Conservation (phyloP, 805 yeast genomes). For the Teunomyces aglyptinius region DNA sequence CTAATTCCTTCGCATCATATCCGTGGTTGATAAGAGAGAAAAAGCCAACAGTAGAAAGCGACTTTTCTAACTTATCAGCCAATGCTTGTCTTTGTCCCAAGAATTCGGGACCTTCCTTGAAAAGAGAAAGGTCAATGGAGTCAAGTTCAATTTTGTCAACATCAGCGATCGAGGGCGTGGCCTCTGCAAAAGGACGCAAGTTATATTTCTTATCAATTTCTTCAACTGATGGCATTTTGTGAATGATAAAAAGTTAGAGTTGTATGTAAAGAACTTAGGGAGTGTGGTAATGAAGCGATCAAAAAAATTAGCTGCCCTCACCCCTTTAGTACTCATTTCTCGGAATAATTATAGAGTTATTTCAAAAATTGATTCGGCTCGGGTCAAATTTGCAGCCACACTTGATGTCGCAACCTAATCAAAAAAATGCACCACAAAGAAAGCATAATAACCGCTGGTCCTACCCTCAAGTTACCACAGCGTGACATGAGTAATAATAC, state of each 20-base stretch:
- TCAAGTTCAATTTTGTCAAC: slow-evolving; percentile 26
- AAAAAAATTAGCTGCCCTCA: too few relatives aligned
- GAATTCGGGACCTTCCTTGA: slow-evolving; percentile 35
- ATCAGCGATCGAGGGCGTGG: slow-evolving; percentile 16
- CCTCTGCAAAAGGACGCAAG: slow-evolving; percentile 30
- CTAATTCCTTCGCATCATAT: slow-evolving; percentile 28
- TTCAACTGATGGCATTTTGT: not conserved
- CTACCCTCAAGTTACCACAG: too few relatives aligned
- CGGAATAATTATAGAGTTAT: too few relatives aligned
- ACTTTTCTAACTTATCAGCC: slow-evolving; percentile 38
- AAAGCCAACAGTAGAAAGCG: slow-evolving; percentile 44
- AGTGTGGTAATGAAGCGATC: not conserved
- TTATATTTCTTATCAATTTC: slow-evolving; percentile 23
- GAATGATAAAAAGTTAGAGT: not conserved
- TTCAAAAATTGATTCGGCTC: not conserved
- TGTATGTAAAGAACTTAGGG: not conserved
- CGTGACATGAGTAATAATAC: too few relatives aligned
- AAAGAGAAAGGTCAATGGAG: slow-evolving; percentile 37
- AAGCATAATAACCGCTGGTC: too few relatives aligned
- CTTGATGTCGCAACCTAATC: slow-evolving; percentile 3
- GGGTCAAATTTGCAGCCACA: slow-evolving; percentile 6
- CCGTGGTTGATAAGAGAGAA: slow-evolving; percentile 45
- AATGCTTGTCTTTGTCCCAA: slow-evolving; percentile 25
- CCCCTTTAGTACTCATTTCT: too few relatives aligned
- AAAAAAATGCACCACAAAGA: not conserved